Conservation (phyloP, 2,329 filamentous ascomycete species). For the Purpureocillium lavendulum region DNA sequence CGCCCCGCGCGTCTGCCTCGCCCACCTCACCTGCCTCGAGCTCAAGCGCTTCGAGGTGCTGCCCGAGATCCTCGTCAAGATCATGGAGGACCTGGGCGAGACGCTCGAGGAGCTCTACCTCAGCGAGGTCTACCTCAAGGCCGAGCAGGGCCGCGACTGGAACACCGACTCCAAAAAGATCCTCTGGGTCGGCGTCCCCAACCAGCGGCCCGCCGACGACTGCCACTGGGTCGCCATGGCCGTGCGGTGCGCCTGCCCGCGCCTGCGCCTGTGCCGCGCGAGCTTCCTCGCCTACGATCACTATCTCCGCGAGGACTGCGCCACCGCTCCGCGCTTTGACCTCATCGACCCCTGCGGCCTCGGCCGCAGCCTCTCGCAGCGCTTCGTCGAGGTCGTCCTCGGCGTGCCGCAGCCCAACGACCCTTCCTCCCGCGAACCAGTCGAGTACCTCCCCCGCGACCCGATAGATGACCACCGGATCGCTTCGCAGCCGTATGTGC, state of each 20-base stretch:
- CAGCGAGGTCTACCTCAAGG: slow-evolving; percentile 36
- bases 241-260: slow-evolving; percentile 24
- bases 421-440: slow-evolving; percentile 19
- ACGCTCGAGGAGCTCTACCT: slow-evolving; percentile 36
- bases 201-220: slow-evolving; percentile 25
- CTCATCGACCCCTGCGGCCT: slow-evolving; percentile 32
- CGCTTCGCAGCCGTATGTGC: background rate
- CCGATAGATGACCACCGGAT: slow-evolving; percentile 15
- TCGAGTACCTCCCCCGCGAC: slow-evolving; percentile 24
- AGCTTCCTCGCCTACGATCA: slow-evolving; percentile 35
- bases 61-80: slow-evolving; percentile 24
- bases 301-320: slow-evolving; percentile 23
- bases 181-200: slow-evolving; percentile 38
- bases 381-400: slow-evolving; percentile 36
- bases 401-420: slow-evolving; percentile 29
- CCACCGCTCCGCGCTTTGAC: slow-evolving; percentile 25
- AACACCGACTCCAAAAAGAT: slow-evolving; percentile 24
- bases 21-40: slow-evolving; percentile 33
- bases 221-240: slow-evolving; percentile 34
- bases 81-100: slow-evolving; percentile 24
- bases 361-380: slow-evolving; percentile 31
- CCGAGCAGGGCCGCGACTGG: slow-evolving; percentile 23
- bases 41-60: slow-evolving; percentile 32
- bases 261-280: slow-evolving; percentile 33
- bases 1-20: slow-evolving; percentile 23